Evolutionary conservation across 23 red algal genomes (phyloP).

Genomic region (Gracilariopsis chorda): DNA sequence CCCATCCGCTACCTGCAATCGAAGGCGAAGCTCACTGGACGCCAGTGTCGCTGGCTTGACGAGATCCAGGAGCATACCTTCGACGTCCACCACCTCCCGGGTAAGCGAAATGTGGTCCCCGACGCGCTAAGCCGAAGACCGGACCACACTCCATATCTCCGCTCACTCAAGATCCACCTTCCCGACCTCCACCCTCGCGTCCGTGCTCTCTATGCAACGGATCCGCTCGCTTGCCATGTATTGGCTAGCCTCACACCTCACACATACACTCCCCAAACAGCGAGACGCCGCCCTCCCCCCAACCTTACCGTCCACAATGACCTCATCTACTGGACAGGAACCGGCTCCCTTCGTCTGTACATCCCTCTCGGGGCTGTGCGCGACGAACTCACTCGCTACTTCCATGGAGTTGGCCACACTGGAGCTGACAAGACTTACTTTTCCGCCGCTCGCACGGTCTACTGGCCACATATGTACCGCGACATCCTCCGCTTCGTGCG

Average conservation of each 20-base stretch:
- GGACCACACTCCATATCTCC: background rate
- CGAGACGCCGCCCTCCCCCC: background rate
- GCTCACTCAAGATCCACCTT: background rate
- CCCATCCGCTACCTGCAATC: slow-evolving; percentile 25
- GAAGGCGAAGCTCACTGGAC: background rate
- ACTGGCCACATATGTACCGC: slow-evolving; percentile 8
- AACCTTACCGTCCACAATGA: background rate
- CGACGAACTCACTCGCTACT: background rate
- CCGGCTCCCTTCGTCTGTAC: background rate
- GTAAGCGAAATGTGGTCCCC: background rate
- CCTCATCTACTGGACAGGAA: slow-evolving; percentile 11
- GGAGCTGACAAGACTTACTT: slow-evolving; percentile 4
- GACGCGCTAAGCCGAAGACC: slow-evolving; percentile 12
- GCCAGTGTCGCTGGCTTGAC: background rate
- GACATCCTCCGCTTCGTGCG: background rate
- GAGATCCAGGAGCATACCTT: background rate
- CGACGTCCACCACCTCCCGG: background rate
- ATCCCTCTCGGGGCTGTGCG: background rate
- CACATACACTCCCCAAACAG: background rate
- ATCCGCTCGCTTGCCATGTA: background rate
- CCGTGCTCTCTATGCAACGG: background rate
- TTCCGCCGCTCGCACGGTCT: background rate
- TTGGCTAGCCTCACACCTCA: background rate
- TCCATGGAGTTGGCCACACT: background rate
- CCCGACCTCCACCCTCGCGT: background rate